These are phyloP conservation scores for Inosperma sp. DNA, from an alignment of 768 basidiomycete genomes.

Conservation along the genomic window DNA sequence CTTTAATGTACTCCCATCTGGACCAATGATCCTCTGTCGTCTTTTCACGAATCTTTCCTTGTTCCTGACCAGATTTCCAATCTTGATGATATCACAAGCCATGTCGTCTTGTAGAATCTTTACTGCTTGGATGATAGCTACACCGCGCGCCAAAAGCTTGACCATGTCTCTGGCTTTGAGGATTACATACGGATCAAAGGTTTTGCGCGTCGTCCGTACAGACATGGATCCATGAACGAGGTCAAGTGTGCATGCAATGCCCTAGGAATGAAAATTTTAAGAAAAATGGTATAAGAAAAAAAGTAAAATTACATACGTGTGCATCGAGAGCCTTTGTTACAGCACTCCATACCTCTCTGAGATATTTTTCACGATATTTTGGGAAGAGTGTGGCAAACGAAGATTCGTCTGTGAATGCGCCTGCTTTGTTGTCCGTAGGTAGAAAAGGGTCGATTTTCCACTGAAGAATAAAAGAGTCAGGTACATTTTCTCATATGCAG, in stretches of 20 bases:
- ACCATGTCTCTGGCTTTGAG: conserved; percentile 95
- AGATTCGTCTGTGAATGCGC: conserved; percentile 90
- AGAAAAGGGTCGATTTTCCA: conserved; percentile 89
- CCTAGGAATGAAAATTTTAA: conserved; percentile 40
- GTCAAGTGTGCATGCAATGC: conserved; percentile 87
- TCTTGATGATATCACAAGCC: conserved; percentile 98
- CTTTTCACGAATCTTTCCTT: conserved; percentile 97
- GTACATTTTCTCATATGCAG: not conserved
- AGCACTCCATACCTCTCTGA: conserved; percentile 91
- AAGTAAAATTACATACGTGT: conserved; percentile 48
- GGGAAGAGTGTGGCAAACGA: conserved; percentile 98
- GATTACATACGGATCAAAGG: conserved; percentile 93
- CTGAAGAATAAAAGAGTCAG: no score
- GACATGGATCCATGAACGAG: conserved; percentile 97
- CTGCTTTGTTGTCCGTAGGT: conserved; percentile 70
- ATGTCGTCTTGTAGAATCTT: conserved; percentile 87
- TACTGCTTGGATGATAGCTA: conserved; percentile 77
- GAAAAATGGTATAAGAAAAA: not conserved
- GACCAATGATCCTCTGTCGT: conserved; percentile 93
- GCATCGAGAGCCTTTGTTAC: conserved; percentile 80
- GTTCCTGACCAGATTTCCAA: conserved; percentile 89
- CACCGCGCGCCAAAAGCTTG: conserved; percentile 91
- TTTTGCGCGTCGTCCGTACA: conserved; percentile 93
- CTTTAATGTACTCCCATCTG: conserved; percentile 96
- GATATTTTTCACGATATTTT: conserved; percentile 95